Conservation (phyloP, 305 asterid species). For the Withania somnifera region DNA sequence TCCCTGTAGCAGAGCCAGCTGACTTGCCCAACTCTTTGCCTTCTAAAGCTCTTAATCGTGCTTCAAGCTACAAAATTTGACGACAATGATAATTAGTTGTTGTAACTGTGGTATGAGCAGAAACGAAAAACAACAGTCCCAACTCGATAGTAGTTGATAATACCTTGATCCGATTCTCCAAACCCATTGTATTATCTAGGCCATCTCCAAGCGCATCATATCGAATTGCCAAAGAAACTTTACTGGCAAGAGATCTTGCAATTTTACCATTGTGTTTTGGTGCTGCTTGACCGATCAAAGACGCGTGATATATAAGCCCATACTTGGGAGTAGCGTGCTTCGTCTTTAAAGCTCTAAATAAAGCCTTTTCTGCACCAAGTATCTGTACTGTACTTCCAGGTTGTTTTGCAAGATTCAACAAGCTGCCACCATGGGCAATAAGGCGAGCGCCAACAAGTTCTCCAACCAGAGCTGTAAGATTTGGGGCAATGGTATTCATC, state of each 20-base stretch:
- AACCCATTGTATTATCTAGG: constrained; percentile 73
- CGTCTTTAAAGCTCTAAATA: constrained; percentile 87
- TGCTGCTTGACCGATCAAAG: constrained; percentile 94
- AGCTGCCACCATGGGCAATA: constrained; percentile 96
- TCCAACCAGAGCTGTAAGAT: constrained; percentile 93
- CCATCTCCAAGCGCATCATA: constrained; percentile 86
- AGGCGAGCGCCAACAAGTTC: constrained; percentile 97
- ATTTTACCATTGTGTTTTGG: constrained; percentile 96
- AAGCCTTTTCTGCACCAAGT: constrained; percentile 95
- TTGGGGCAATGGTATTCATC: constrained; percentile 94
- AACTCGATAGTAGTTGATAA: not conserved
- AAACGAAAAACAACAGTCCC: not conserved
- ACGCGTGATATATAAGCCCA: constrained; percentile 91
- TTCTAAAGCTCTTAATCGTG: constrained; percentile 72
- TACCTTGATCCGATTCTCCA: constrained; percentile 85
- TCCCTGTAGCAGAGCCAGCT: constrained; percentile 85
- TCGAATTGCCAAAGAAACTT: constrained; percentile 78
- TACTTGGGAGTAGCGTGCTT: constrained; percentile 95
- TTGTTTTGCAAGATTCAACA: constrained; percentile 91
- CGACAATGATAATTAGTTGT: not conserved
- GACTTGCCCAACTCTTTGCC: constrained; percentile 62
- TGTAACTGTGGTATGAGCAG: not conserved
- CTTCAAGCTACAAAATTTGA: constrained; percentile 49
- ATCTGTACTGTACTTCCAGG: constrained; percentile 98
- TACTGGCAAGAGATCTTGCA: constrained; percentile 80